Evolutionary conservation across 139 green algal genomes (phyloP).

Genomic region (Asterochloris erici): DNA sequence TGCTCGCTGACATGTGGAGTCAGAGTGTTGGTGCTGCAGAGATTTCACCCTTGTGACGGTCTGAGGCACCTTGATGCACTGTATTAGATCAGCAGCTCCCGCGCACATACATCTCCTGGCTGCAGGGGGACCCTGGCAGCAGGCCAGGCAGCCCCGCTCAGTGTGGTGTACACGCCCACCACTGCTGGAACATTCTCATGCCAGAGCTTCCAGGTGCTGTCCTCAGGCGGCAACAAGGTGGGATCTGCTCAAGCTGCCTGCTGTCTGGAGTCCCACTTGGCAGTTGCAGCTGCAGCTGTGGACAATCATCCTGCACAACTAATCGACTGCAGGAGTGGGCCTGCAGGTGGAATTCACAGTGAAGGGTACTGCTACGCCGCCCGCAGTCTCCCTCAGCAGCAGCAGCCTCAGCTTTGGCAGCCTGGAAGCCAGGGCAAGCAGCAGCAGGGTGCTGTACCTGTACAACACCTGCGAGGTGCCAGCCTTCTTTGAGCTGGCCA

Average conservation of each 20-base stretch:
- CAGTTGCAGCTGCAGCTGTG: too few species aligned
- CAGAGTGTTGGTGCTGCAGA: too few species aligned
- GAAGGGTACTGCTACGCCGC: constrained; percentile 40
- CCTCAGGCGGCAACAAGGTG: constrained; percentile 51
- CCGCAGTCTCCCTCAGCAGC: constrained; percentile 37
- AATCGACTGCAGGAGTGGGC: too few species aligned
- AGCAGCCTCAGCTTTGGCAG: constrained; percentile 56
- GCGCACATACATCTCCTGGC: too few species aligned
- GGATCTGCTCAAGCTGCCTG: too few species aligned
- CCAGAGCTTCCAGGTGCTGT: constrained; percentile 49
- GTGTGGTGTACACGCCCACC: constrained; percentile 46
- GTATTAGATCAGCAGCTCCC: too few species aligned
- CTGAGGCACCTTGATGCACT: too few species aligned
- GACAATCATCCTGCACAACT: too few species aligned
- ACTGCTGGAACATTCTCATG: constrained; percentile 50
- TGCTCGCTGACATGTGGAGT: too few species aligned
- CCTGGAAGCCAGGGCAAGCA: constrained; percentile 23
- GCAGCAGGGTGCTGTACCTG: constrained; percentile 53
- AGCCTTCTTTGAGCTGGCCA: constrained; percentile 46
- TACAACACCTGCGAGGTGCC: constrained; percentile 51
- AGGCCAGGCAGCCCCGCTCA: constrained; percentile 14
- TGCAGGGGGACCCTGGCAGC: constrained; percentile 1
- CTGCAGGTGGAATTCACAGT: constrained; percentile 28
- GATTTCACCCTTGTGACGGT: too few species aligned
- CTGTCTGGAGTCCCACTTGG: too few species aligned